Conservation (phyloP, 176 grass and related monocot genomes). For the Hordeum vulgare region DNA sequence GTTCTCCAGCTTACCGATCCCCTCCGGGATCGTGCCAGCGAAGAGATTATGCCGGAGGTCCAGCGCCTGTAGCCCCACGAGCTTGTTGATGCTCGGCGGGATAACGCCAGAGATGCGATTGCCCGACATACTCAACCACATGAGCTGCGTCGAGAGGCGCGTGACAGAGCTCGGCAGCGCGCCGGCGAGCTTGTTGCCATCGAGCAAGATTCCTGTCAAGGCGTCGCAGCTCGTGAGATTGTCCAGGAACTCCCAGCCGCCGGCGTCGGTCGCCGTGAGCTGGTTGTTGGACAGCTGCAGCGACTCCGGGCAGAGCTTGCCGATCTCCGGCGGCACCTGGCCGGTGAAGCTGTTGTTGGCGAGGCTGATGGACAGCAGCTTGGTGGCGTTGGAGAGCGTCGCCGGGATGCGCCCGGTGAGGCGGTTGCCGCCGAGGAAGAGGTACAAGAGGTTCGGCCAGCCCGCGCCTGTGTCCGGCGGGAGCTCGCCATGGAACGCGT, state of each 20-base stretch:
- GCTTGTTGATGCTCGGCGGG: constrained; percentile 1
- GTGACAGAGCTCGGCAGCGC: constrained; percentile 14
- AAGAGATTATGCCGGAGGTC: constrained; percentile 14
- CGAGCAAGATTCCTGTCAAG: not conserved
- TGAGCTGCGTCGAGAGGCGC: constrained; percentile 17
- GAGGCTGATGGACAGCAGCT: not conserved
- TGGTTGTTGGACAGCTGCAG: constrained; percentile 7
- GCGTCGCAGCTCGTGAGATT: constrained; percentile 26
- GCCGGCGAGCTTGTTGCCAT: constrained; percentile 19
- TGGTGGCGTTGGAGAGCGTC: constrained; percentile 28
- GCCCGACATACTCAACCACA: not conserved
- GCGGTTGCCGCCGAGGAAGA: constrained; percentile 28
- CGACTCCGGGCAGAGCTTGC: constrained; percentile 15
- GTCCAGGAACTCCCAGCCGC: constrained; percentile 22
- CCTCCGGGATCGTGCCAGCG: constrained; percentile 22
- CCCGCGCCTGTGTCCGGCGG: not conserved
- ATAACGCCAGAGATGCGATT: constrained; percentile 35
- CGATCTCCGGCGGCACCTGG: constrained; percentile 18
- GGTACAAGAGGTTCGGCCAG: constrained; percentile 5
- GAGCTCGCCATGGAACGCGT: constrained; percentile 11
- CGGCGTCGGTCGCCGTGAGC: not conserved
- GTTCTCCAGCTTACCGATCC: constrained; percentile 30
- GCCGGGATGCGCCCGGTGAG: constrained; percentile 30
- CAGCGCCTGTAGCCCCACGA: constrained; percentile 18
- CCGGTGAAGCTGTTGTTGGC: constrained; percentile 41